Evolutionary conservation across 352 stramenopile genomes (phyloP), one percentile per base, ranked within the genome.

Genomic region (Phytophthora sojae): DNA sequence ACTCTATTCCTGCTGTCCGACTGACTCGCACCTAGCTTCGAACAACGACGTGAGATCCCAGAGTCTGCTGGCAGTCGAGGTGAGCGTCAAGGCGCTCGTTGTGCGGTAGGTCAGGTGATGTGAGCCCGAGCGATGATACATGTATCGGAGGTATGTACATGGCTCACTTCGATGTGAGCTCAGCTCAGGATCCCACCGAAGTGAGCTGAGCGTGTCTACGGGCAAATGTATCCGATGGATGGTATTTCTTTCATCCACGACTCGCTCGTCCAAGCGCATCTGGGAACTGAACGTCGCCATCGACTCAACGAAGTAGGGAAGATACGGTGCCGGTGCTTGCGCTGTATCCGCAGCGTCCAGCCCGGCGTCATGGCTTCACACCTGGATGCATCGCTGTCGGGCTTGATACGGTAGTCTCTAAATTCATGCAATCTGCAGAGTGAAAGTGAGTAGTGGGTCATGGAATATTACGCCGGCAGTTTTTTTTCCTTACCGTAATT

Each of bases 271-370:
- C 11, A 8, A 37, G 11, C 21, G 59, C 45, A 66, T 32, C 15
- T 57, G 26, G 57, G 30, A 54, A 62, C 56, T 19, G 53, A 30
- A 60, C 53, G 32, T 60, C 32, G 30, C 42, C 12, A 47, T 21
- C 53, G 11, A 47, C 30, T 8, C 17, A 35, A 53, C 37, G 44
- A 62, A 44, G 32, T 14, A 39, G 7, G 32, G 32, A 4, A 8
- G 32, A 21, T 47, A 47, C 39, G 39, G 39, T 47, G 39, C 39
- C 39, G 14, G 39, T 9, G 39, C 14, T 47, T 30, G 35, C 35
- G 35, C 35, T 15, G 4, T 11, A 17, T 44, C 35, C 42, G 42
- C n/a, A n/a, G 17, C 7, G 11, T n/a, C 42, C 12, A 14, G 15
- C 12, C 42, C 9, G 42, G 6, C 1, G 42, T 50, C 42, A 50